Conservation (phyloP, 768 basidiomycete genomes). For the Atractiella rhizophila region DNA sequence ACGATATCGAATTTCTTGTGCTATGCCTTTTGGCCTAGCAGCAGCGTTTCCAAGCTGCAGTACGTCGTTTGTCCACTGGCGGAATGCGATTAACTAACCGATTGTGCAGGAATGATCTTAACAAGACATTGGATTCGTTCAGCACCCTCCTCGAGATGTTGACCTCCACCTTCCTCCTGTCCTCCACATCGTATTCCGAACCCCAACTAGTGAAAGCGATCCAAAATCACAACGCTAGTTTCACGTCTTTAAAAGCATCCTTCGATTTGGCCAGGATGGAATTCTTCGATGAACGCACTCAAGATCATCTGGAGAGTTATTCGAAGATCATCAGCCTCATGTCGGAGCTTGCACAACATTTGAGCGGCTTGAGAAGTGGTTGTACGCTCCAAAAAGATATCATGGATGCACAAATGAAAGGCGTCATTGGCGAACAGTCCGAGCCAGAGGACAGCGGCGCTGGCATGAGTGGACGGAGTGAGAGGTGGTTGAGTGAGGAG, state of each 20-base stretch:
- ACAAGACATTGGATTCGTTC: slow-evolving; percentile 65
- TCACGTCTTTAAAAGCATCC: slow-evolving; percentile 66
- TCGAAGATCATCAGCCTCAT: slow-evolving; percentile 37
- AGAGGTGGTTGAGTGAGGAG: background rate
- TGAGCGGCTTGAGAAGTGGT: slow-evolving; percentile 66
- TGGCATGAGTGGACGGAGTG: slow-evolving; percentile 15
- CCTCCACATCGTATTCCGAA: background rate
- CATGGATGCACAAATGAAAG: slow-evolving; percentile 35
- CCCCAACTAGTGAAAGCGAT: slow-evolving; percentile 53
- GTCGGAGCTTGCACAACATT: slow-evolving; percentile 73
- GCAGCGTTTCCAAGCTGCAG: slow-evolving; percentile 59
- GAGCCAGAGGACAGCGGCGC: slow-evolving; percentile 1
- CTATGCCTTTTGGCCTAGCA: slow-evolving; percentile 55
- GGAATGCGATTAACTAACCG: background rate
- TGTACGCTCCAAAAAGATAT: slow-evolving; percentile 62
- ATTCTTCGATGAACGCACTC: slow-evolving; percentile 23
- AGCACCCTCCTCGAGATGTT: slow-evolving; percentile 58
- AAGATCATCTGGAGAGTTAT: slow-evolving; percentile 9
- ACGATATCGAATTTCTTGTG: slow-evolving; percentile 61
- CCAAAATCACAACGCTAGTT: slow-evolving; percentile 61
- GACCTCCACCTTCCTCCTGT: slow-evolving; percentile 49
- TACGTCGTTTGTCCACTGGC: slow-evolving; percentile 1
- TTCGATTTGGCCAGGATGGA: slow-evolving; percentile 71
- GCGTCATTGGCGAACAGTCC: too few species aligned
- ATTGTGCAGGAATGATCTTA: slow-evolving; percentile 25